These are phyloP conservation scores for Ascochyta koolunga DNA, from an alignment of 2,329 filamentous ascomycete genomes.

Conservation along the genomic window DNA sequence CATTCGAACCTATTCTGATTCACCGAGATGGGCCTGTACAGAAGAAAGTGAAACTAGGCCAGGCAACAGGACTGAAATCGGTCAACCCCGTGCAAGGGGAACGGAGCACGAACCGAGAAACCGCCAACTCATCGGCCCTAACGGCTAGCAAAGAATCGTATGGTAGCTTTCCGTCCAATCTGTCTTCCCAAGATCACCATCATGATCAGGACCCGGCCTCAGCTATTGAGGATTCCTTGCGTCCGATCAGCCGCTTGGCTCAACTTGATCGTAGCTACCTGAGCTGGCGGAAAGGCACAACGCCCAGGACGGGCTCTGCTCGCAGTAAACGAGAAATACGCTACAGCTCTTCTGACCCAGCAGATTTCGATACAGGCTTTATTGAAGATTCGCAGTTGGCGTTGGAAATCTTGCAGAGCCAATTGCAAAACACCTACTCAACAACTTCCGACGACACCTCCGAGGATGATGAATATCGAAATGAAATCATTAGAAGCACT, in stretches of 20 bases:
- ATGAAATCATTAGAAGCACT: background rate
- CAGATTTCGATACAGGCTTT: constrained; percentile 28
- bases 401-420: constrained; percentile 49
- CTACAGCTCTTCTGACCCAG: background rate
- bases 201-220: background rate
- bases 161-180: constrained; percentile 42
- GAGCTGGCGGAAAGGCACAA: constrained; percentile 28
- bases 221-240: constrained; percentile 12
- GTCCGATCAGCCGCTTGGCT: constrained; percentile 29
- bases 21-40: background rate
- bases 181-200: constrained; percentile 16
- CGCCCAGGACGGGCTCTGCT: constrained; percentile 13
- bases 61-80: background rate
- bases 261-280: constrained; percentile 35
- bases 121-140: constrained; percentile 6
- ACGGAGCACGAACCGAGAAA: background rate
- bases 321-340: background rate
- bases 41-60: background rate
- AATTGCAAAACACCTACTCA: constrained; percentile 40
- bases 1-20: constrained; percentile 35
- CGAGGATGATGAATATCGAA: constrained; percentile 19
- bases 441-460: constrained; percentile 30
- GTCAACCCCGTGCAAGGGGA: background rate
- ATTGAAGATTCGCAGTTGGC: constrained; percentile 55
- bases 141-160: constrained; percentile 38